Evolutionary conservation across 2,329 filamentous ascomycete genomes (phyloP).

Genomic region (Orbilia brochopaga): DNA sequence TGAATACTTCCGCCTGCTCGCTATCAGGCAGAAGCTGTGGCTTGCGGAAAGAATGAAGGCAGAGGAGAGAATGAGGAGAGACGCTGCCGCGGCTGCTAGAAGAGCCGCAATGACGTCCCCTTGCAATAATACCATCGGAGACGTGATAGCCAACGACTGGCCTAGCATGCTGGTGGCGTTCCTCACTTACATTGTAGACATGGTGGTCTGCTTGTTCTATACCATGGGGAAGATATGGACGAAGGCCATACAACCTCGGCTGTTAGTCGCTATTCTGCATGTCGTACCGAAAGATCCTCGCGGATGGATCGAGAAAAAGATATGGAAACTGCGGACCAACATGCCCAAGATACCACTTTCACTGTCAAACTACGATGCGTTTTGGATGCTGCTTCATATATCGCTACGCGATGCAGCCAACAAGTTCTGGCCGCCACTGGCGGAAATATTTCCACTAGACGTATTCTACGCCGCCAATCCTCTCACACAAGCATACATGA

Average conservation of each 20-base stretch:
- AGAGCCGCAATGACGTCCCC: background rate
- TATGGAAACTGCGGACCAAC: background rate
- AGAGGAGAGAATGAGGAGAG: background rate
- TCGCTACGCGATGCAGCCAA: background rate
- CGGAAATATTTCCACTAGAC: too few species aligned
- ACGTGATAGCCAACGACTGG: background rate
- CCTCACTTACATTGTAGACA: too few species aligned
- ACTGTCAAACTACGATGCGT: background rate
- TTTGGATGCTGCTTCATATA: background rate
- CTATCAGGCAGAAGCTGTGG: slow-evolving; percentile 12
- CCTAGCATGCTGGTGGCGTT: too few species aligned
- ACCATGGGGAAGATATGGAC: too few species aligned
- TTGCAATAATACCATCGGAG: background rate
- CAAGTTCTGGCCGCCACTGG: background rate
- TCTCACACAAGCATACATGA: background rate
- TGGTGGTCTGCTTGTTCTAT: too few species aligned
- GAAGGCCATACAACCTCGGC: too few species aligned
- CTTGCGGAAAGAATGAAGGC: background rate
- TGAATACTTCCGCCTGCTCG: background rate
- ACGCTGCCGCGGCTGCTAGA: too few species aligned
- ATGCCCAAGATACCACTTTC: background rate
- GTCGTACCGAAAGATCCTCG: background rate
- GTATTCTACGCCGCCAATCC: background rate
- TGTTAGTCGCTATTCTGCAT: background rate
- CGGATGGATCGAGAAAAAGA: background rate